Percentiles rank a stretch among this genome's conserved stretches.
phyloP scores from a whole-genome alignment of 2,329 filamentous ascomycete species.

The Clarireedia paspali region DNA sequence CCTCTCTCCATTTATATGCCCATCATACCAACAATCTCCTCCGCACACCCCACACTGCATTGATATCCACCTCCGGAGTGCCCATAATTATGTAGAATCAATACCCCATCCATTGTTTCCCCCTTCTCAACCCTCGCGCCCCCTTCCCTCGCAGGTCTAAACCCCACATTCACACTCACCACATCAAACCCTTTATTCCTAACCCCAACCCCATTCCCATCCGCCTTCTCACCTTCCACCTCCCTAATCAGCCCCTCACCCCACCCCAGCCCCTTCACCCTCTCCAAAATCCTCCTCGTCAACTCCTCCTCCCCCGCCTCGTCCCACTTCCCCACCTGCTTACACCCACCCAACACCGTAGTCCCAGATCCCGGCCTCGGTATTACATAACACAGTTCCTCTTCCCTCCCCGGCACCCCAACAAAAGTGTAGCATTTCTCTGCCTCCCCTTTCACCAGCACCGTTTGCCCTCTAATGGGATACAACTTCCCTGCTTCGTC shows the following conservation, averaged over 20 bases:
- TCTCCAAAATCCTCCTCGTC: conserved; percentile 17
- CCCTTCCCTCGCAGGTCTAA: conserved; percentile 13
- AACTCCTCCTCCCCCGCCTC: conserved; percentile 27
- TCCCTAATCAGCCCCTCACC: background rate
- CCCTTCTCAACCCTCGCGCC: conserved; percentile 33
- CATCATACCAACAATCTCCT: conserved; percentile 18
- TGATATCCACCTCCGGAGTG: conserved; percentile 38
- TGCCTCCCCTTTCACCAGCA: conserved; percentile 37
- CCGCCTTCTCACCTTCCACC: background rate
- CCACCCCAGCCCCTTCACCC: conserved; percentile 7
- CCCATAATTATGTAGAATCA: conserved; percentile 39
- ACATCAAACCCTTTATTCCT: conserved; percentile 6
- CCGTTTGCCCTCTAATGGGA: conserved; percentile 38
- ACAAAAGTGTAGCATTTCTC: background rate
- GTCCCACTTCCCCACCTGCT: conserved; percentile 32
- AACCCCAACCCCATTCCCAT: background rate
- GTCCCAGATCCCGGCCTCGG: conserved; percentile 33
- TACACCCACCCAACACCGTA: conserved; percentile 39
- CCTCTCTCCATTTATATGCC: background rate
- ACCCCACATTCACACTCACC: conserved; percentile 9
- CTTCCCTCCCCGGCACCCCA: background rate
- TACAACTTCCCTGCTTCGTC: conserved; percentile 26
- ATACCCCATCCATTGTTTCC: conserved; percentile 20
- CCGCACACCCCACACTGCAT: conserved; percentile 24
- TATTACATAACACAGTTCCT: conserved; percentile 31